A percentile compares a stretch with the other conserved stretches of the same genome.
phyloP scores from a whole-genome alignment of 1,139 yeast species.

The Yamadazyma atmosphaerica region DNA sequence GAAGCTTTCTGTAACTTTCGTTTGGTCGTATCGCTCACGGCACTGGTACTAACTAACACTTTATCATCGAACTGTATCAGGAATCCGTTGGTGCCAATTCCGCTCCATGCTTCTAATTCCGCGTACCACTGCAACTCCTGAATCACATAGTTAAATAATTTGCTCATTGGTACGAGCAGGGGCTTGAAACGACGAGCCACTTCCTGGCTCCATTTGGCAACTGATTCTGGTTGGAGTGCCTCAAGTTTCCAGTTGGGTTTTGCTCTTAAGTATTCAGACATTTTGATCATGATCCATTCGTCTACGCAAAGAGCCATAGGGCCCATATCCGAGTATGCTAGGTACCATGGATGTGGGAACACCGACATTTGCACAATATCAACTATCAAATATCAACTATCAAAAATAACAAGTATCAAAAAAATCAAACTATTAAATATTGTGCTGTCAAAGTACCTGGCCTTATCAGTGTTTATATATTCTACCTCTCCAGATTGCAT shows the following conservation, averaged over 20 bases:
- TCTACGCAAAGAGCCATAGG: slow-evolving; percentile 20
- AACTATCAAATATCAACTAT: no score
- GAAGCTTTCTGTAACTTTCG: slow-evolving; percentile 13
- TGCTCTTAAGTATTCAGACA: slow-evolving; percentile 24
- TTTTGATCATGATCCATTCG: slow-evolving; percentile 26
- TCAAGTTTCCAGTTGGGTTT: slow-evolving; percentile 35
- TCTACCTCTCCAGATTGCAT: no score
- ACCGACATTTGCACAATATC: slow-evolving; percentile 5
- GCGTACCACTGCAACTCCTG: slow-evolving; percentile 32
- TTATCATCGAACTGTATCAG: slow-evolving; percentile 20
- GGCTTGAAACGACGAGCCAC: slow-evolving; percentile 9
- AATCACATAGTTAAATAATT: slow-evolving; percentile 24
- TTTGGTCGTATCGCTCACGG: slow-evolving; percentile 13
- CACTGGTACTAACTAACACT: slow-evolving; percentile 18
- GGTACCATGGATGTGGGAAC: slow-evolving; percentile 15
- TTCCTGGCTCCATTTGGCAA: slow-evolving; percentile 32
- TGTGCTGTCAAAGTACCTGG: no score
- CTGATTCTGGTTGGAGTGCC: slow-evolving; percentile 23
- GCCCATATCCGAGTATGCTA: slow-evolving; percentile 16
- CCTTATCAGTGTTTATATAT: no score
- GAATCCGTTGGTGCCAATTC: slow-evolving; percentile 8
- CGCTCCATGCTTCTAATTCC: slow-evolving; percentile 14
- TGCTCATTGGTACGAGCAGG: slow-evolving; percentile 15
- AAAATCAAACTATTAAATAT: no score
- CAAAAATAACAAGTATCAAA: no score